Evolutionary conservation across 1,284 basidiomycete species (phyloP).

Genomic region (Trichosporon faecale): DNA sequence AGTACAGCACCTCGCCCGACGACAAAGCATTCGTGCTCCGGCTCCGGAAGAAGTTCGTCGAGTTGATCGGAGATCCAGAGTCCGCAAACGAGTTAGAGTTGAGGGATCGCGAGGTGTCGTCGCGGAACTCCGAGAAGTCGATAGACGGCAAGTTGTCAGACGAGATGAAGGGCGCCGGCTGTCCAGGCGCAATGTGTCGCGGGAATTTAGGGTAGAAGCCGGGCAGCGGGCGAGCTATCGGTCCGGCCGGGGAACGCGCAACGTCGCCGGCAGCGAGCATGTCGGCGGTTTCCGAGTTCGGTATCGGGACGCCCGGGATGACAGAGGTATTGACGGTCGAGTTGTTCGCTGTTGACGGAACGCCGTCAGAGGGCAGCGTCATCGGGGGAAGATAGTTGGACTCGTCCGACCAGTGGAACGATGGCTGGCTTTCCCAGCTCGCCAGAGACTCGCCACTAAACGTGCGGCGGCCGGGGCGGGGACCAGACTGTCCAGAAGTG

Average conservation of each 20-base stretch:
- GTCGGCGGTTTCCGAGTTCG: neutral
- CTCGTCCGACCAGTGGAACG: conserved; percentile 51
- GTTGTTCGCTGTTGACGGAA: neutral
- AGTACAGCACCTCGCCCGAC: conserved; percentile 2
- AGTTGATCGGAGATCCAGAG: conserved; percentile 17
- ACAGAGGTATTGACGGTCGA: conserved; percentile 7
- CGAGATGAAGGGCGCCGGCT: conserved; percentile 30
- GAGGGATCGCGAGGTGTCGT: conserved; percentile 11
- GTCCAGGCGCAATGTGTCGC: conserved; percentile 31
- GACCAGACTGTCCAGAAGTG: neutral
- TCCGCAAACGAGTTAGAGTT: conserved; percentile 22
- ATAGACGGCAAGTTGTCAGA: conserved; percentile 33
- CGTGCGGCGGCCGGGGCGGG: conserved; percentile 2
- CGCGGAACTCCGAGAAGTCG: conserved; percentile 24
- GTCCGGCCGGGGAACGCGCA: neutral
- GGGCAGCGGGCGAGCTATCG: conserved; percentile 35
- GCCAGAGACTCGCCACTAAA: conserved; percentile 18
- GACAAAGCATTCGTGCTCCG: neutral
- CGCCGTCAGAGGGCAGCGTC: neutral
- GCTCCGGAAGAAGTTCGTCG: conserved; percentile 3
- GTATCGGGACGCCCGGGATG: neutral
- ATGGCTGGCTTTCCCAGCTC: conserved; percentile 48
- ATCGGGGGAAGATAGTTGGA: conserved; percentile 29
- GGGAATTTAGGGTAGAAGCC: conserved; percentile 51
- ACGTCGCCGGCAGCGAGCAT: conserved; percentile 1